These are phyloP conservation scores for Fraxinus albicans DNA, from an alignment of 305 asterid species.

Conservation along the genomic window DNA sequence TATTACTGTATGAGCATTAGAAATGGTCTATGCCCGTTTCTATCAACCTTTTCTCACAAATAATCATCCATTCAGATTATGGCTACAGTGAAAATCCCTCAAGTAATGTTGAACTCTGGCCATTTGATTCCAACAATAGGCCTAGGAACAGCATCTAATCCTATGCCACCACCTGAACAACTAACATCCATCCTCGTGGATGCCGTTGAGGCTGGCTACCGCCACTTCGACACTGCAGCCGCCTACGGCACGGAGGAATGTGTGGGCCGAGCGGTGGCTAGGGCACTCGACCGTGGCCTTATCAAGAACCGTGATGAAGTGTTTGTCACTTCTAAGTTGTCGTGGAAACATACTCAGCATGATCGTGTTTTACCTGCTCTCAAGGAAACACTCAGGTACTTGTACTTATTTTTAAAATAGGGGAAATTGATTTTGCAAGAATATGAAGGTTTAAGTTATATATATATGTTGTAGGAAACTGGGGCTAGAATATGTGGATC, in stretches of 20 bases:
- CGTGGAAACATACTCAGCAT: conserved; percentile 15
- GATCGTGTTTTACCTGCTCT: conserved; percentile 38
- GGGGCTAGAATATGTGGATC: conserved; percentile 39
- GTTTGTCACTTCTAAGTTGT: conserved; percentile 41
- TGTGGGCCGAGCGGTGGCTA: conserved; percentile 35
- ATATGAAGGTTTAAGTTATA: background rate
- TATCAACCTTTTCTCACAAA: background rate
- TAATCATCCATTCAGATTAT: background rate
- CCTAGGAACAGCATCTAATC: conserved; percentile 20
- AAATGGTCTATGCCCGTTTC: background rate
- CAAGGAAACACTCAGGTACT: conserved; percentile 21
- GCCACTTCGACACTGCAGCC: conserved; percentile 45
- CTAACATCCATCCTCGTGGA: conserved; percentile 21
- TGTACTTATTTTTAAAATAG: background rate
- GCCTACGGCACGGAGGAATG: conserved; percentile 32
- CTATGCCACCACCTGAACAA: conserved; percentile 23
- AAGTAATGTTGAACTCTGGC: conserved; percentile 27
- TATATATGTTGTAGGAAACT: conserved; percentile 27
- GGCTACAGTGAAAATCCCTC: background rate
- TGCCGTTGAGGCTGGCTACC: conserved; percentile 43
- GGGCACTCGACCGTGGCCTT: conserved; percentile 32
- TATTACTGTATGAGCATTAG: background rate
- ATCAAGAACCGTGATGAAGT: conserved; percentile 31
- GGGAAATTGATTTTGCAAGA: background rate
- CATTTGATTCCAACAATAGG: conserved; percentile 39